A percentile compares a stretch with the other conserved stretches of the same genome.
Conservation (phyloP, 257 asterid genomes). For the Parsonsia alboflavescens region DNA sequence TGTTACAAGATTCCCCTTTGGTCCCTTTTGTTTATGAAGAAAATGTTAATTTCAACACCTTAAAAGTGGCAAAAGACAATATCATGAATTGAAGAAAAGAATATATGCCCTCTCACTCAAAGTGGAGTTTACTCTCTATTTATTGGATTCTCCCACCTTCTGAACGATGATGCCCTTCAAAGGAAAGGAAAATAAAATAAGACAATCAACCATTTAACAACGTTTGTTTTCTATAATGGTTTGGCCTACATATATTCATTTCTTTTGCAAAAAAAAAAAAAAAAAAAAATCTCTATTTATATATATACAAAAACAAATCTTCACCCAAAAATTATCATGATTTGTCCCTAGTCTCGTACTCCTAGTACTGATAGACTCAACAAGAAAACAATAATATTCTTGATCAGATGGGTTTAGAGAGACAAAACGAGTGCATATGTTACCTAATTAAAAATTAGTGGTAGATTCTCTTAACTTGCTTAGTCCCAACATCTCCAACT, state of each 20-base stretch:
- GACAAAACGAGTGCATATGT: neutral
- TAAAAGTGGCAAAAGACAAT: constrained; percentile 10
- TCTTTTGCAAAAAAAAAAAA: neutral
- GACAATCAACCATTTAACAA: neutral
- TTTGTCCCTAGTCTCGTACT: neutral
- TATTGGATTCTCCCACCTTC: constrained; percentile 9
- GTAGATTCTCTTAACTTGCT: neutral
- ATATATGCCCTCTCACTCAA: constrained; percentile 21
- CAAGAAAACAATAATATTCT: neutral
- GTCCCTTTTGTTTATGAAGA: neutral
- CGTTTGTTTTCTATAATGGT: neutral
- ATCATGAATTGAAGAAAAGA: constrained; percentile 16
- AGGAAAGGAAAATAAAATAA: neutral
- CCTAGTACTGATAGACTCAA: neutral
- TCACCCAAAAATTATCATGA: neutral
- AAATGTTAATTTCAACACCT: constrained; percentile 19
- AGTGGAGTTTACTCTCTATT: constrained; percentile 20
- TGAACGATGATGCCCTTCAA: constrained; percentile 5
- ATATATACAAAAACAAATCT: neutral
- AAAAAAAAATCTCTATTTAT: neutral
- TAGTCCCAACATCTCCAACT: neutral
- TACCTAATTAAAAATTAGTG: neutral
- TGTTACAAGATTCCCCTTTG: neutral
- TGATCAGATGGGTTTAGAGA: neutral
- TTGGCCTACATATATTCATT: neutral